Base-by-base conservation (phyloP, 2,329 filamentous ascomycete genomes). In the Scedosporium aurantiacum region DNA sequence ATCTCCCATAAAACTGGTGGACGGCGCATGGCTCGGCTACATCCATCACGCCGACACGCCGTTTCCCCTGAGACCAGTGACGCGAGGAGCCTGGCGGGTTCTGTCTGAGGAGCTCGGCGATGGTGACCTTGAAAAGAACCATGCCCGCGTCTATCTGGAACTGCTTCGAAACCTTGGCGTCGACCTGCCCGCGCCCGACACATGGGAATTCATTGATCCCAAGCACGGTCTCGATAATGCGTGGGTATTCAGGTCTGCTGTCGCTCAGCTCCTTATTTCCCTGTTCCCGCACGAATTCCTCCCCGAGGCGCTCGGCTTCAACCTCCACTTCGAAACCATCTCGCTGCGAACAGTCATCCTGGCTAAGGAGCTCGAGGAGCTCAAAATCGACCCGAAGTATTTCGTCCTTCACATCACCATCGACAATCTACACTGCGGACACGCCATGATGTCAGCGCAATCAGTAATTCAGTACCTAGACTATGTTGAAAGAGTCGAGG, bases 401-500 rank as follows among this genome's bases (percentile, higher is more conserved):
- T 82, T 80, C 65, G 65, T 74, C n/a, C 68, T 82, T 3, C 79
- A 81, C 66, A 70, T 81, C 47, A 72, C 75, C 0, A 81, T 82
- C 58, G 79, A 81, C 64, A 81, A 81, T 64, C 69, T 72, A 4
- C 69, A 79, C 62, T 76, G 73, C 0, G 78, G 79, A 0, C 79
- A 81, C 65, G 71, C 75, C 12, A 76, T 76, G 2, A 80, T 81
- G 73, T 77, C 78, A 1, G 67, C 72, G 61, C 65, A 71, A 23
- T 70, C 71, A 16, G 74, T 74, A 8, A 65, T 62, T 7, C 64
- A 70, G 18, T 79, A 78, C 63, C 68, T 81, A 16, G 18, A n/a
- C 5, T n/a, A 47, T 16, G 43, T 47, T 3, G 43, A n/a, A 16
- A 5, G 18, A 47, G 14, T n/a, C 43, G 18, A 16, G 2, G 43